These are phyloP conservation scores for Exophiala alcalophila DNA, from an alignment of 2,329 filamentous ascomycete genomes.

Conservation along the genomic window DNA sequence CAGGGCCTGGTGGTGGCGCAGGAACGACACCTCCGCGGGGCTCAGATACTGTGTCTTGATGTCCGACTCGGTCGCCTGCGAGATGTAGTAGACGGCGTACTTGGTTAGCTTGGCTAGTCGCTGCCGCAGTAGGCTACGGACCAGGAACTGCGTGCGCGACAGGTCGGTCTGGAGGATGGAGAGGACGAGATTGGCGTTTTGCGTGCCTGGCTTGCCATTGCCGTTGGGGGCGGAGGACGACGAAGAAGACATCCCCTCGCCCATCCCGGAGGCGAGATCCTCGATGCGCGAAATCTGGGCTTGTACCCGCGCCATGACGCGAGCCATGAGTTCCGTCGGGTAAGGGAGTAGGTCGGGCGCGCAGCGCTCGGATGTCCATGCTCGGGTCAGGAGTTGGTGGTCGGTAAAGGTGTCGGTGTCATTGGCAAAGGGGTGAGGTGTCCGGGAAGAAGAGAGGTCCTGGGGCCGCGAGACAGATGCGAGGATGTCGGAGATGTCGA, in stretches of 20 bases:
- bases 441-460: not conserved
- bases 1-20: constrained; percentile 78
- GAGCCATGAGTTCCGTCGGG: constrained; percentile 72
- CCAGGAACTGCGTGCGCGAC: constrained; percentile 86
- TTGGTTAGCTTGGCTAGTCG: constrained; percentile 71
- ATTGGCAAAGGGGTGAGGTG: constrained; percentile 2
- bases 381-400: constrained; percentile 82
- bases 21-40: constrained; percentile 73
- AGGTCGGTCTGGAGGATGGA: constrained; percentile 96
- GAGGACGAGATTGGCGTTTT: constrained; percentile 85
- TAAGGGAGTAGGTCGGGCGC: constrained; percentile 85
- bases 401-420: constrained; percentile 51
- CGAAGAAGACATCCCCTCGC: constrained; percentile 31
- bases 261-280: constrained; percentile 49
- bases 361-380: constrained; percentile 88
- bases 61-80: constrained; percentile 31
- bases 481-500: constrained; percentile 46
- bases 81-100: constrained; percentile 50
- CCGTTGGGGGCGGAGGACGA: constrained; percentile 19
- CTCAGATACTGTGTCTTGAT: constrained; percentile 55
- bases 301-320: constrained; percentile 70
- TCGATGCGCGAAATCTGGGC: constrained; percentile 64
- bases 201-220: constrained; percentile 70
- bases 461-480: constrained; percentile 44
- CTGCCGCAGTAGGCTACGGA: constrained; percentile 76